A percentile compares a stretch with the other conserved stretches of the same genome.
These are phyloP conservation scores for Moesziomyces sp. DNA, from an alignment of 1,284 basidiomycete species.

Conservation along the genomic window DNA sequence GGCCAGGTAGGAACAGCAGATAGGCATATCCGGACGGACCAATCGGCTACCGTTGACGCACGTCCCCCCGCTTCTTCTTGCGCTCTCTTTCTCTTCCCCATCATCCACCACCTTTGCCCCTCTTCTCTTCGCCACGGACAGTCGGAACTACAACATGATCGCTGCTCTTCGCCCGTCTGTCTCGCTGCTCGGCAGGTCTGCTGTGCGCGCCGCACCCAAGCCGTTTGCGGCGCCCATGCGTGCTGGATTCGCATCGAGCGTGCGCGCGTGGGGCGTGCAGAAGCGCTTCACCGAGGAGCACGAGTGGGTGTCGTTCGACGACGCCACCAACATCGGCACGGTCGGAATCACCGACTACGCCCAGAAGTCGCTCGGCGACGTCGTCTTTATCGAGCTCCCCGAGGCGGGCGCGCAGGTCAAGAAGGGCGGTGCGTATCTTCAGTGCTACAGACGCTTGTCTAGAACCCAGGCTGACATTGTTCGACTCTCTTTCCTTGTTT, in stretches of 20 bases:
- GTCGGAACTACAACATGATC: slow-evolving; percentile 24
- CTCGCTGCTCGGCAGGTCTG: slow-evolving; percentile 19
- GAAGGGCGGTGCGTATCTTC: slow-evolving; percentile 77
- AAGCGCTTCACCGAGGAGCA: slow-evolving; percentile 79
- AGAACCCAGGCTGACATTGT: neutral
- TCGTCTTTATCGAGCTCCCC: slow-evolving; percentile 96
- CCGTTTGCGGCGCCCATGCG: slow-evolving; percentile 29
- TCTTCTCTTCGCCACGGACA: no score
- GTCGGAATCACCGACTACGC: slow-evolving; percentile 94
- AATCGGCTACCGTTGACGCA: neutral
- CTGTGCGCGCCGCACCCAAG: slow-evolving; percentile 35
- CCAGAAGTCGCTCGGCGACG: slow-evolving; percentile 90
- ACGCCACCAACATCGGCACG: slow-evolving; percentile 80
- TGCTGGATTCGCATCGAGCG: slow-evolving; percentile 38
- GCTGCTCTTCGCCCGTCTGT: slow-evolving; percentile 35
- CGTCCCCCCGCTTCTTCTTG: neutral
- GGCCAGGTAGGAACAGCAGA: neutral
- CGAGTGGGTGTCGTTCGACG: slow-evolving; percentile 86
- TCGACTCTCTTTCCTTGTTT: neutral
- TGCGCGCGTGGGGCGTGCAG: slow-evolving; percentile 34
- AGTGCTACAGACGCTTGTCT: neutral
- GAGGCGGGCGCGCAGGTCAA: slow-evolving; percentile 76
- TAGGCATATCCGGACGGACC: no score
- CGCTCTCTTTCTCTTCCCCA: slow-evolving; percentile 7
- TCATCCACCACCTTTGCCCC: slow-evolving; percentile 4